phyloP scores from a whole-genome alignment of 2,329 filamentous ascomycete species.

The Aspergillus proliferans region DNA sequence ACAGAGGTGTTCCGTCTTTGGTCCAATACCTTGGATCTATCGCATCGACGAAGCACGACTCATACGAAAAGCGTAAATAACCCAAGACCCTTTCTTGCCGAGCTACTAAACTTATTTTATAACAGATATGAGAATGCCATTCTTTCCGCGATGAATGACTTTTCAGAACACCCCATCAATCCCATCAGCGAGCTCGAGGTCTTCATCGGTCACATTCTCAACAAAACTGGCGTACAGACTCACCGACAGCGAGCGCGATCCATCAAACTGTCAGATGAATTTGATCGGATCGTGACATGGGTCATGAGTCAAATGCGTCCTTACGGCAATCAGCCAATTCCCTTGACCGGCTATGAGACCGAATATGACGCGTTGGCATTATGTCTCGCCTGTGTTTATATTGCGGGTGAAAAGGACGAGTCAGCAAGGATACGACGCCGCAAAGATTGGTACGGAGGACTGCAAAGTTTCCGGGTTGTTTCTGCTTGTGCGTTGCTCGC shows the following conservation, averaged over 20 bases:
- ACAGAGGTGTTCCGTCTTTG: constrained; percentile 5
- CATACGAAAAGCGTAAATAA: constrained; percentile 6
- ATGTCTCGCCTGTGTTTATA: constrained; percentile 12
- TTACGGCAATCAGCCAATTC: background rate
- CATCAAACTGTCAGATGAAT: constrained; percentile 39
- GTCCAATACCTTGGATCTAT: constrained; percentile 5
- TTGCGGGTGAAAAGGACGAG: constrained; percentile 2
- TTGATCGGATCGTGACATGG: constrained; percentile 22
- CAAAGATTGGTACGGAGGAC: too few relatives aligned
- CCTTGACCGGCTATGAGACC: constrained; percentile 2
- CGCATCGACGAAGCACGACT: constrained; percentile 11
- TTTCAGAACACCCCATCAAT: constrained; percentile 35
- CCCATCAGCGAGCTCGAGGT: constrained; percentile 49
- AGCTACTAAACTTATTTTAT: too few relatives aligned
- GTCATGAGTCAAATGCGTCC: constrained; percentile 9
- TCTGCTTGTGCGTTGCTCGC: too few relatives aligned
- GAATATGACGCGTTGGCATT: constrained; percentile 8
- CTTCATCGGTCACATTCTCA: constrained; percentile 54
- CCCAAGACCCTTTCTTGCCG: background rate
- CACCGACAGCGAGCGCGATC: constrained; percentile 38
- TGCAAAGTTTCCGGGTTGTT: too few relatives aligned
- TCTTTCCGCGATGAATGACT: constrained; percentile 42
- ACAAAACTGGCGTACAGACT: constrained; percentile 38
- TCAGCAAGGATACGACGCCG: too few relatives aligned
- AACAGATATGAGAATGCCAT: constrained; percentile 50